A percentile compares a stretch with the other conserved stretches of the same genome.
phyloP scores from a whole-genome alignment of 257 asterid species.

The Datura wrightii region DNA sequence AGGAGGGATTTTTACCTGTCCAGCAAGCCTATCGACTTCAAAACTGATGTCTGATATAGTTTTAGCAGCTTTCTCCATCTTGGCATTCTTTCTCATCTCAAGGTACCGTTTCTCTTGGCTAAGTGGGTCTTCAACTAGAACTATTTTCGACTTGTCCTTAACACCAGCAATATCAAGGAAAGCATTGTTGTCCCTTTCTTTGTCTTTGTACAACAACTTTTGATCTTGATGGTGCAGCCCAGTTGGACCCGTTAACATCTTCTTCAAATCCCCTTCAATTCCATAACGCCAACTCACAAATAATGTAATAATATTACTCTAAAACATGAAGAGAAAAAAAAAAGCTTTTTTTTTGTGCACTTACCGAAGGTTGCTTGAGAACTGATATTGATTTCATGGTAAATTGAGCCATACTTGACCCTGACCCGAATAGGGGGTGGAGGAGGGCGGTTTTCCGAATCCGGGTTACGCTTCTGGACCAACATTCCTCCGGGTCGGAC shows the following conservation, averaged over 20 bases:
- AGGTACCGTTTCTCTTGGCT: constrained; percentile 74
- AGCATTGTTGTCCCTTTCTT: constrained; percentile 76
- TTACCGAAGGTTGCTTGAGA: constrained; percentile 86
- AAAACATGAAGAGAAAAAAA: neutral
- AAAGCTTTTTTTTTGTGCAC: neutral
- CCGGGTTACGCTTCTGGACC: constrained; percentile 75
- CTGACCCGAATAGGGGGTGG: constrained; percentile 84
- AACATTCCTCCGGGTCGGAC: constrained; percentile 93
- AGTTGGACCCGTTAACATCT: constrained; percentile 80
- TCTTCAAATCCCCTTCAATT: constrained; percentile 80
- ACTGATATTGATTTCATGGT: constrained; percentile 73
- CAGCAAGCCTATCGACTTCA: constrained; percentile 74
- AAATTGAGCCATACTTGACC: constrained; percentile 75
- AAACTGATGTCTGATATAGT: constrained; percentile 71
- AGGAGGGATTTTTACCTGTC: constrained; percentile 52
- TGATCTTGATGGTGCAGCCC: constrained; percentile 92
- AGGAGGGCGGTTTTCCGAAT: constrained; percentile 56
- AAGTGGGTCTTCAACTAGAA: constrained; percentile 74
- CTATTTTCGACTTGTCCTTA: constrained; percentile 82
- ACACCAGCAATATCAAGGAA: constrained; percentile 76
- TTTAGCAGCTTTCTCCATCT: constrained; percentile 70
- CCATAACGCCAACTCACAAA: neutral
- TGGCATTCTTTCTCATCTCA: constrained; percentile 72
- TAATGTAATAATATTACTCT: neutral
- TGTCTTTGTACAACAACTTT: constrained; percentile 77